These are phyloP conservation scores for Podospora australis DNA, from an alignment of 495 filamentous ascomycete species.

Conservation along the genomic window DNA sequence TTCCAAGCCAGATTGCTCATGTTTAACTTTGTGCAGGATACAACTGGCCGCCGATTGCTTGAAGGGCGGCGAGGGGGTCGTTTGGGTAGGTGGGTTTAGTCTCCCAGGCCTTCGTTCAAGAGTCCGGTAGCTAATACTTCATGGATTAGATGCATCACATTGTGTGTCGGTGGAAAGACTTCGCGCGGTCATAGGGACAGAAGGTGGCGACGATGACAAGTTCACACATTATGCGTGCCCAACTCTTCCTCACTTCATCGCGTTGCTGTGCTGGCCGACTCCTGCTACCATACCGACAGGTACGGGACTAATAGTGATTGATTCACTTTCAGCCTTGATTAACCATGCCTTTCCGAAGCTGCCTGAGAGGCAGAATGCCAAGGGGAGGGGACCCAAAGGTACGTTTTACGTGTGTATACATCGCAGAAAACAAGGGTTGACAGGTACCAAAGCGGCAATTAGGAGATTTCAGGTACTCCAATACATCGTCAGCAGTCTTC, in stretches of 20 bases:
- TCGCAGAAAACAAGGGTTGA: slow-evolving; percentile 21
- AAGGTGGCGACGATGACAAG: slow-evolving; percentile 1
- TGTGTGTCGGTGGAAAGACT: slow-evolving; percentile 25
- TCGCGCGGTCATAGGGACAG: slow-evolving; percentile 9
- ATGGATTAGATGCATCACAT: slow-evolving; percentile 28
- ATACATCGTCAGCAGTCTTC: slow-evolving; percentile 44
- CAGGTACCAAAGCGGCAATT: slow-evolving; percentile 12
- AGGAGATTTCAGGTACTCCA: slow-evolving; percentile 40
- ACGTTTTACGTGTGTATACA: too few species aligned
- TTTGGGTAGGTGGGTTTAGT: slow-evolving; percentile 74
- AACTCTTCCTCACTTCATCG: slow-evolving; percentile 69
- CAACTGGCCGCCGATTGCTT: slow-evolving; percentile 63
- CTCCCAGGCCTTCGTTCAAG: neutral
- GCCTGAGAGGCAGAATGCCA: slow-evolving; percentile 14
- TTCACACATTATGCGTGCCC: slow-evolving; percentile 36
- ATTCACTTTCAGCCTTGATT: slow-evolving; percentile 68
- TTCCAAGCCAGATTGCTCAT: too few species aligned
- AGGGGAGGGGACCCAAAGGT: slow-evolving; percentile 14
- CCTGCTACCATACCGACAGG: slow-evolving; percentile 50
- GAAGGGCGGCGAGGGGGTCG: slow-evolving; percentile 53
- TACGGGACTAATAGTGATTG: slow-evolving; percentile 65
- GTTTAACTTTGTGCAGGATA: too few species aligned
- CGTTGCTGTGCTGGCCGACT: slow-evolving; percentile 59
- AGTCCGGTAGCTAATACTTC: too few species aligned
- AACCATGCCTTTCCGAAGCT: slow-evolving; percentile 60